Base-by-base conservation (phyloP, 139 green algal species). In the Chlorella sp. region DNA sequence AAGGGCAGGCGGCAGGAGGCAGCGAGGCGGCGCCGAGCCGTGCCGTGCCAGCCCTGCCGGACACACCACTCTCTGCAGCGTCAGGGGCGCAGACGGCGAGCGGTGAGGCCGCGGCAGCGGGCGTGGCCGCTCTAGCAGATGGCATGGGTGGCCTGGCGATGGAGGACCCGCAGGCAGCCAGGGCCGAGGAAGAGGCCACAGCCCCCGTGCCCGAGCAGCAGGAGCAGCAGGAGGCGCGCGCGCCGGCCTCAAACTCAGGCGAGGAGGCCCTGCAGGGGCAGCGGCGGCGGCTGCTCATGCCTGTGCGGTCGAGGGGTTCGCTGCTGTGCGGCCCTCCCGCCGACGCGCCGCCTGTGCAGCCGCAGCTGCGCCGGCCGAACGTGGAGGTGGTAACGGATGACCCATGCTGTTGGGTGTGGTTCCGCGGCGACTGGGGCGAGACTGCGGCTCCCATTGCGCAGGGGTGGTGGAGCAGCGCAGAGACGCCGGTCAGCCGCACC, bases 341-440 rank as follows among this genome's bases (percentile, higher is more conserved):
- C n/a, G n/a, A n/a, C n/a, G n/a, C n/a, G n/a, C n/a, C n/a, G n/a
- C n/a, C n/a, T n/a, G n/a, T n/a, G 61, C 48, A 6, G 67, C 51
- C 23, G n/a, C 53, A 29, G 8, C 27, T 2, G n/a, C 53, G 12
- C 27, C 14, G 12, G n/a, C 40, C 21, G n/a, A 27, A 55, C 5
- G 19, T n/a, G 5, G 29, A 65, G 35, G 51, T 84, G 40, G 38
- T 67, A 4, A n/a, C 50, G 5, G 67, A 62, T 25, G 42, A 72
- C 17, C 40, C 51, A 14, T 77, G 55, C 40, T n/a, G 42, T 9
- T 81, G 73, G 73, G 17, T 84, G 35, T 51, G n/a, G 4, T 84
- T 80, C 55, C 50, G 73, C 27, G 79, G 73, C 19, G 29, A 40
- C 23, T 80, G 58, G 61, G 79, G 73, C 21, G 31, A 72, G 36